Base-by-base conservation (phyloP, 495 filamentous ascomycete genomes). In the Aspergillus avenaceus region DNA sequence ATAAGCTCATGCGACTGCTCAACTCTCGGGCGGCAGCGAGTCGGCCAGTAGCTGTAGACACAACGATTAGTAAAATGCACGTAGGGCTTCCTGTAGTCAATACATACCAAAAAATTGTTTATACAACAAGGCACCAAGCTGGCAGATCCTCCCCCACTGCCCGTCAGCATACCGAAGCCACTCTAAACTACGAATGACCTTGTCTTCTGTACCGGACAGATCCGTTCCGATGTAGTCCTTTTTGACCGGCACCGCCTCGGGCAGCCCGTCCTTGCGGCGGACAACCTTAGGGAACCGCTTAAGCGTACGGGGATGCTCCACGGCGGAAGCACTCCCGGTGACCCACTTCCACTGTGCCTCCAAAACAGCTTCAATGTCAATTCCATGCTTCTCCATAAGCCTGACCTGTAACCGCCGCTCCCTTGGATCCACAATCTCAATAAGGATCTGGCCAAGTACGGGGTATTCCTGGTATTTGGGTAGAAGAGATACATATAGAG, bases 401-500 rank as follows among this genome's bases (percentile, higher is more conserved):
- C 63, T 63, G 25, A 85, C 64, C 41, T 77, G 66, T 29, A 67
- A 63, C 22, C 62, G 57, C 47, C 77, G 73, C 50, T 84, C 77
- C 6, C 59, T 49, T 18, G 81, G 80, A 41, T 78, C 75, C 58
- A 82, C 76, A 2, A 92, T 75, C 26, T 77, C 77, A 25, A 90
- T 78, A 48, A 90, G 65, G 23, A 83, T 73, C 18, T 76, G 65
- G 9, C 74, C 71, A 37, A 83, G 60, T 19, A 74, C 73, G 16
- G 53, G 58, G 9, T 74, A 59, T 7, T 66, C 66, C 59, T 71
- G 67, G n/a, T 66, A 49, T 0, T 63, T 67, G 6, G 79, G 77
- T 2, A 98, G 73, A 55, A 86, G 83, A 22, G 88, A 85, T 29
- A 86, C 91, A 67, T 99, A 99, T 3, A 92, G 73, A 4, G 92